Base-by-base conservation (phyloP, 805 yeast genomes). In the Lipomyces spencermartinsiae region DNA sequence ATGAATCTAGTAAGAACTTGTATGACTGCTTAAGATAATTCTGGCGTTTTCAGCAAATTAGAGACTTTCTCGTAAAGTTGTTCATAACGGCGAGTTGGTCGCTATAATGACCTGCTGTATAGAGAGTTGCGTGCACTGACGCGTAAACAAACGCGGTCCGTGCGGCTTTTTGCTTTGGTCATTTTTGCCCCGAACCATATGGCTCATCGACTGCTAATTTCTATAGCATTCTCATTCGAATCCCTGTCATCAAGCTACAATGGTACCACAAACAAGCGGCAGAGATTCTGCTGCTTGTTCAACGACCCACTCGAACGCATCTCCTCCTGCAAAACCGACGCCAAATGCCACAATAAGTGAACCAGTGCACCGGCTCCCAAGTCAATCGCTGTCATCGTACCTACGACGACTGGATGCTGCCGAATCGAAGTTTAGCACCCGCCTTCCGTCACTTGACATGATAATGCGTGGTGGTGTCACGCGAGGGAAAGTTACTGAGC, bases 381-480 rank as follows among this genome's bases (percentile, higher is more conserved):
- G 61, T 10, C 62, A 66, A 59, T 62, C 69, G 33, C 53, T 68
- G 19, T 10, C 65, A 4, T 22, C 62, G 8, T 46, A 60, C 43
- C 29, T 68, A 37, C 22, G 37, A 19, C 14, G 35, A 12, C n/a
- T 63, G 5, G 67, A 66, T 9, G 34, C 72, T 9, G 58, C 49
- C 16, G 57, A 31, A 22, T 22, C 59, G 37, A 64, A 59, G 39
- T 39, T 69, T 29, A n/a, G 64, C 10, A 63, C 71, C 3, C 56
- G 66, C 16, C 35, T 64, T n/a, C 63, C 39, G 19, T 37, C 63
- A 46, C 58, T 69, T 19, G 71, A 69, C 46, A 29, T 51, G 35
- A 64, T 69, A 3, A 35, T 57, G 56, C 62, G 66, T 33, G 72
- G 72, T 22, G 72, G 72, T 7, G 46, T 69, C 29, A 31, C 56